A percentile compares a stretch with the other conserved stretches of the same genome.
phyloP scores from a whole-genome alignment of 352 stramenopile genomes.

The Globisporangium acanthophoron region DNA sequence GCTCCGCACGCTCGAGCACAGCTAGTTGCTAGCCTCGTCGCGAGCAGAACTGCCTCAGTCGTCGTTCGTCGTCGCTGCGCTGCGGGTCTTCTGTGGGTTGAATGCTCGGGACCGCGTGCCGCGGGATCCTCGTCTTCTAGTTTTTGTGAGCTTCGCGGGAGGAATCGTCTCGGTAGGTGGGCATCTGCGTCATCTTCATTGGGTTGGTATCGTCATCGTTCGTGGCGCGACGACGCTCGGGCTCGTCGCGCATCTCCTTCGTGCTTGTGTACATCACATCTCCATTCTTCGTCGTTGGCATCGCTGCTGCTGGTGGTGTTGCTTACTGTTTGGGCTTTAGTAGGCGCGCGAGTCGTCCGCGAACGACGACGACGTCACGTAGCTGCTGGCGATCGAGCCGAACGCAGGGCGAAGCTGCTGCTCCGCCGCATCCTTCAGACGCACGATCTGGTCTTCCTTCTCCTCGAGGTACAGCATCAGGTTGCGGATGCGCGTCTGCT shows the following conservation, averaged over 20 bases:
- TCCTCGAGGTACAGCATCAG: slow-evolving; percentile 53
- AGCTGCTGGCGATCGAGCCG: neutral
- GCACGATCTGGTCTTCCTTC: slow-evolving; percentile 63
- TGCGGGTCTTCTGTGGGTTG: slow-evolving; percentile 5
- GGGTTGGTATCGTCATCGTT: neutral
- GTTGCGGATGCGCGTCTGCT: slow-evolving; percentile 47
- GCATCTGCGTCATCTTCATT: slow-evolving; percentile 7
- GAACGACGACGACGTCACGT: neutral
- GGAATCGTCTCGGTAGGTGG: slow-evolving; percentile 4
- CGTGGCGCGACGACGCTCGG: slow-evolving; percentile 1
- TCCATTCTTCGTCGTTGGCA: neutral
- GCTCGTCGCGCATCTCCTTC: neutral
- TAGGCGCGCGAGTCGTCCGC: neutral
- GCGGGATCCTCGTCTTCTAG: slow-evolving; percentile 15
- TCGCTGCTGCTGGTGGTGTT: neutral
- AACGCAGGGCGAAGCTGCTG: slow-evolving; percentile 7
- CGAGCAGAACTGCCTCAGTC: neutral
- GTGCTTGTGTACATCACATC: neutral
- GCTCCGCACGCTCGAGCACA: neutral
- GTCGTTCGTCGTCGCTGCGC: neutral
- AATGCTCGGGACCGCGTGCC: slow-evolving; percentile 10
- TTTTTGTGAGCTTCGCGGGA: slow-evolving; percentile 15
- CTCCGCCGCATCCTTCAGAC: slow-evolving; percentile 35
- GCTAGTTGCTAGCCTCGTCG: neutral
- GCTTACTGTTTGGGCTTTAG: neutral